Evolutionary conservation across 2,329 filamentous ascomycete genomes (phyloP), one percentile per base, ranked within the genome.

Genomic region (Pyrenophora tritici-repentis): DNA sequence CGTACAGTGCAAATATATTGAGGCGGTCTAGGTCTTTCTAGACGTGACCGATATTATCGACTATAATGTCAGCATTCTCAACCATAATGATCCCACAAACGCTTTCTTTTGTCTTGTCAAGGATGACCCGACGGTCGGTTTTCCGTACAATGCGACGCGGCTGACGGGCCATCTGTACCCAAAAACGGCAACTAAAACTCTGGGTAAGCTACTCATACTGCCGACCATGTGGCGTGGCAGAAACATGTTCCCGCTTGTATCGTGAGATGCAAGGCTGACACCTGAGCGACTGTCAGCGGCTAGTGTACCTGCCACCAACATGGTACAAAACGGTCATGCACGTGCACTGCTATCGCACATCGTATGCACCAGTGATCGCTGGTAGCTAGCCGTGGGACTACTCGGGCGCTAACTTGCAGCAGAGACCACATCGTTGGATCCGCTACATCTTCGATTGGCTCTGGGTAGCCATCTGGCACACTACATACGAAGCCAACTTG

Each of bases 21-120:
- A 53, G 59, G 47, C 40, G 17, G 17, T 13, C 12, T 16, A 83
- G 81, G 78, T 86, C 3, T 90, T 86, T 66, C 74, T 90, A 75
- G 91, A 97, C 66, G 89, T 93, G 36, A 93, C 90, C 7, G 90
- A 96, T 58, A 86, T 97, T 59, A 78, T 97, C 47, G 83, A 88
- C 36, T 95, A 92, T 77, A 97, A 97, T 68, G 63, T 87, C 43
- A 80, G 79, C 14, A 78, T 90, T 20, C 73, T 97, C 38, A 95
- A 93, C 67, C 73, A 62, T 16, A 78, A 86, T 63, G 80, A 86
- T 51, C 75, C 92, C 40, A 58, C 69, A 1, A 72, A 85, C 43
- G 91, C 90, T 0, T 97, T 92, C 76, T 97, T 97, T 71, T 85
- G 87, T 62, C 81, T 96, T 13, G 86, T 87, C 42, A 82, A 78